Evolutionary conservation across 176 grass and related monocot genomes (phyloP), one percentile per base, ranked within the genome.

Genomic region (Rhipidocladum racemiflorum): DNA sequence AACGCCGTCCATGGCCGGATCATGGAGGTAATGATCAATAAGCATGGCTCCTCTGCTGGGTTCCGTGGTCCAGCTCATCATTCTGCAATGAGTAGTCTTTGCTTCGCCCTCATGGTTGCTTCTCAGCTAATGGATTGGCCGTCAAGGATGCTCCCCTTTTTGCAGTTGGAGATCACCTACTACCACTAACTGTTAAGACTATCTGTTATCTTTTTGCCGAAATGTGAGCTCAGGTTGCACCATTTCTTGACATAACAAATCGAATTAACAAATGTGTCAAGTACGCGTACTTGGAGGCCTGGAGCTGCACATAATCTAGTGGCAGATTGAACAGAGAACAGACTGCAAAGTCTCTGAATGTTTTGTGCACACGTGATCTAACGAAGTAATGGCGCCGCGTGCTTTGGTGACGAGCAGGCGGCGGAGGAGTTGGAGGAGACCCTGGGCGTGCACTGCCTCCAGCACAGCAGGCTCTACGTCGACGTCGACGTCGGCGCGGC

Each of bases 401-500:
- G 23, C 1, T 78, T 59, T 45, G 57, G 1, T 53, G 15, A 44
- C 51, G 40, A 24, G 0, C 82, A 95, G 95, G 81, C 73, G 18
- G 38, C 74, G 40, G 95, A 91, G 76, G 93, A 65, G 36, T 13
- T 98, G 51, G 70, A 91, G 77, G 36, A 91, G 35, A 72, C 80
- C n/a, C 53, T 92, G 15, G 69, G 88, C 65, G 44, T 89, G 76
- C 23, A 78, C 49, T 32, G 80, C 24, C 78, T 89, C 14, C 66
- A 68, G 16, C 86, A 91, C 70, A 87, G 75, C 80, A 86, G 87
- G 40, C 74, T 94, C 70, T 94, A 93, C 75, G 88, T 86, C 20
- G 86, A 91, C 61, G 5, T 98, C 12, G 92, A 94, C 68, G 90
- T 95, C 82, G 92, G 95, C 61, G 60, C 59, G 15, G 90, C 90